Conservation (phyloP, 805 yeast species). For the Starmerella ratchasimensis region DNA sequence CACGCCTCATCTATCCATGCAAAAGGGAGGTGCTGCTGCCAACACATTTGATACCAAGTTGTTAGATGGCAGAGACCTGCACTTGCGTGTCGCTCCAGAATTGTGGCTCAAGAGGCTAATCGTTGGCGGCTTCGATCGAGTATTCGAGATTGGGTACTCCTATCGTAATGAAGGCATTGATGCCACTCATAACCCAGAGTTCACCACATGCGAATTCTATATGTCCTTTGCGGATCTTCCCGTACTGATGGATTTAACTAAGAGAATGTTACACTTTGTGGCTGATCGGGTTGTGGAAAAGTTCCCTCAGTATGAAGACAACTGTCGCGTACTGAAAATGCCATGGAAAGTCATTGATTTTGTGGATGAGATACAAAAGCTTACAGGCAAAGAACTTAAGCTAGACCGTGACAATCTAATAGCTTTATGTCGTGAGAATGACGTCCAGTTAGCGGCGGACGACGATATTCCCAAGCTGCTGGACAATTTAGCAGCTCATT, state of each 20-base stretch:
- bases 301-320: constrained; percentile 15
- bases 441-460: background rate
- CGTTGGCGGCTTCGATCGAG: constrained; percentile 71
- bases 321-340: constrained; percentile 2
- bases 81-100: constrained; percentile 85
- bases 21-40: constrained; percentile 83
- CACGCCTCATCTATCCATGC: constrained; percentile 64
- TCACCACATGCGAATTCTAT: constrained; percentile 81
- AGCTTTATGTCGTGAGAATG: constrained; percentile 2
- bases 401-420: constrained; percentile 24
- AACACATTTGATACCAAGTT: constrained; percentile 59
- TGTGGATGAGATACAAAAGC: constrained; percentile 44
- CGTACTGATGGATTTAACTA: constrained; percentile 53
- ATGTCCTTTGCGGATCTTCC: constrained; percentile 54
- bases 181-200: constrained; percentile 87
- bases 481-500: constrained; percentile 47
- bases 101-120: constrained; percentile 78
- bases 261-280: constrained; percentile 38
- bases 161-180: constrained; percentile 93
- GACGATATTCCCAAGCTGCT: constrained; percentile 42
- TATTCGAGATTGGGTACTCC: constrained; percentile 71
- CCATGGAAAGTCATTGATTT: constrained; percentile 44
- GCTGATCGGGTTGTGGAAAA: constrained; percentile 17
- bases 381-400: constrained; percentile 41
- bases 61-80: constrained; percentile 28